Conservation (phyloP, 2,329 filamentous ascomycete species). For the Penicillium sp. region DNA sequence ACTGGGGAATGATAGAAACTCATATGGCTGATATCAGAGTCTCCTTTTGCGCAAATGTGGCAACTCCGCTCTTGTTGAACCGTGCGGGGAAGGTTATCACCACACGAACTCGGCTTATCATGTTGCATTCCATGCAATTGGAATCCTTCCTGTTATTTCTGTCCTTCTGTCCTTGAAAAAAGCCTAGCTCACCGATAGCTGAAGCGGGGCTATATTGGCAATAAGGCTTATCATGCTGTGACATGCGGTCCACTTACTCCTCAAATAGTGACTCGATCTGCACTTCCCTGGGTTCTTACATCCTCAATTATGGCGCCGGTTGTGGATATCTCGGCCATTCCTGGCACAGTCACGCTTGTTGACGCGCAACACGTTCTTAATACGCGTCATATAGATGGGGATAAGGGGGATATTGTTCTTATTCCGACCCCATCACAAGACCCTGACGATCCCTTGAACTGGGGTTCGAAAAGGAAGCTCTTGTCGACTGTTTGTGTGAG, state of each 20-base stretch:
- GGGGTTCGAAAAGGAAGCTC: slow-evolving; percentile 42
- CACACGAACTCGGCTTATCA: slow-evolving; percentile 2
- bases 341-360: slow-evolving; percentile 44
- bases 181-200: background rate
- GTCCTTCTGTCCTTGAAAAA: background rate
- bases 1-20: background rate
- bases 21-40: background rate
- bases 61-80: background rate
- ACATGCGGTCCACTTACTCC: background rate
- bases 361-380: slow-evolving; percentile 37
- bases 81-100: slow-evolving; percentile 24
- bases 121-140: background rate
- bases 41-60: background rate
- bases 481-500: slow-evolving; percentile 42
- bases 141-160: background rate
- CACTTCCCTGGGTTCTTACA: background rate
- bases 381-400: slow-evolving; percentile 27
- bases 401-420: slow-evolving; percentile 38
- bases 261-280: background rate
- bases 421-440: slow-evolving; percentile 43
- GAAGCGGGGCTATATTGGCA: background rate
- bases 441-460: slow-evolving; percentile 47
- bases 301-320: slow-evolving; percentile 22
- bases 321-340: slow-evolving; percentile 30
- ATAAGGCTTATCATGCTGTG: background rate